phyloP scores from a whole-genome alignment of 768 basidiomycete species.

The Galerina sulciceps region DNA sequence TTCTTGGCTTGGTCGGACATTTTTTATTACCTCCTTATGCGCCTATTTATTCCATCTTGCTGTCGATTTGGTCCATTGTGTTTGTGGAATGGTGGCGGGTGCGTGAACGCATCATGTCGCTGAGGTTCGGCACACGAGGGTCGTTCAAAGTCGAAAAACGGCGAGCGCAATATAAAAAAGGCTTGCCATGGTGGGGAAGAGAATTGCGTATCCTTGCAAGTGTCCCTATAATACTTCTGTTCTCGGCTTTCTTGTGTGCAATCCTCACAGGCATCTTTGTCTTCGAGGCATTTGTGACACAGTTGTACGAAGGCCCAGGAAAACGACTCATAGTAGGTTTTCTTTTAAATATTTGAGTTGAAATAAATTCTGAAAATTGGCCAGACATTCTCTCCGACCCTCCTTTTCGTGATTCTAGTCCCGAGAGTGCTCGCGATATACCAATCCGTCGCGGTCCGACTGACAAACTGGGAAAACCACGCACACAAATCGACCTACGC shows the following conservation, averaged over 20 bases:
- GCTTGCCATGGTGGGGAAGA: constrained; percentile 73
- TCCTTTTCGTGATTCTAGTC: constrained; percentile 80
- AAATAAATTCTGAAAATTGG: neutral
- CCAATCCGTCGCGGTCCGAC: constrained; percentile 62
- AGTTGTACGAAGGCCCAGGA: constrained; percentile 88
- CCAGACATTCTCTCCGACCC: constrained; percentile 81
- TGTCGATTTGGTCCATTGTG: constrained; percentile 82
- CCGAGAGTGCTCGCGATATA: constrained; percentile 81
- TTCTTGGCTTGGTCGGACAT: constrained; percentile 71
- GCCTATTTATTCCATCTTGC: constrained; percentile 71
- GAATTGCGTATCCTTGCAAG: constrained; percentile 71
- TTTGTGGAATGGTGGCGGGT: constrained; percentile 96
- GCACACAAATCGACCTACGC: constrained; percentile 76
- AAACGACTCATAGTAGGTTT: constrained; percentile 72
- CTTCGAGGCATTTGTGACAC: constrained; percentile 88
- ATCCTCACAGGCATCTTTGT: constrained; percentile 84
- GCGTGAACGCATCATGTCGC: constrained; percentile 79
- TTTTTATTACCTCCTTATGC: constrained; percentile 76
- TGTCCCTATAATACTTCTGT: constrained; percentile 74
- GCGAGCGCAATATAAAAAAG: constrained; percentile 59
- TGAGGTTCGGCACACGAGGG: constrained; percentile 81
- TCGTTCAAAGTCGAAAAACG: constrained; percentile 78
- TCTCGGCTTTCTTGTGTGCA: constrained; percentile 68
- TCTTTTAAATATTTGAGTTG: neutral
- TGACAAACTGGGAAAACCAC: constrained; percentile 95